phyloP scores from a whole-genome alignment of 208 protist genomes.

The Trypanosoma melophagium region DNA sequence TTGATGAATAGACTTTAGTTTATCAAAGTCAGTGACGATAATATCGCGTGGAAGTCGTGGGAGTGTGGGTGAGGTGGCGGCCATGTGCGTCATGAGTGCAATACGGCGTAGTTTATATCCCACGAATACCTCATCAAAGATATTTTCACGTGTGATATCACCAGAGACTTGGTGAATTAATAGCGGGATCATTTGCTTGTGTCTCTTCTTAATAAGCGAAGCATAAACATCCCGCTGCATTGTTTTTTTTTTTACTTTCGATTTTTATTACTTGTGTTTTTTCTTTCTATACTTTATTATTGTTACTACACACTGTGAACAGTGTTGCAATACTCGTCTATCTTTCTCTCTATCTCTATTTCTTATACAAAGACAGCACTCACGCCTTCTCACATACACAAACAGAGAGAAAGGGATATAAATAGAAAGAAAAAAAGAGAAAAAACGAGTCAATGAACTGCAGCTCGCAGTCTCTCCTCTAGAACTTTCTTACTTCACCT shows the following conservation, averaged over 20 bases:
- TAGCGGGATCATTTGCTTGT: constrained; percentile 55
- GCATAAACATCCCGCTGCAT: constrained; percentile 89
- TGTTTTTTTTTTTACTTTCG: not conserved
- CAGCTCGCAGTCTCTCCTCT: too few species aligned
- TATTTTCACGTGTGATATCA: constrained; percentile 54
- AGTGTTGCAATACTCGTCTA: too few species aligned
- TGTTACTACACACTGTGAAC: not conserved
- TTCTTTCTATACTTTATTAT: constrained; percentile 13
- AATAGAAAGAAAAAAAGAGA: too few species aligned
- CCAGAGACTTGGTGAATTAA: constrained; percentile 76
- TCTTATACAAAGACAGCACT: too few species aligned
- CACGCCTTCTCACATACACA: too few species aligned
- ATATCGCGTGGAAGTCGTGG: constrained; percentile 57
- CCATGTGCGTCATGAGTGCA: constrained; percentile 80
- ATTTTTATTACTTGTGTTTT: constrained; percentile 2
- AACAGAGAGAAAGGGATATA: too few species aligned
- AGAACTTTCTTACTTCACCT: too few species aligned
- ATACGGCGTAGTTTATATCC: constrained; percentile 71
- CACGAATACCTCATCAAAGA: constrained; percentile 61
- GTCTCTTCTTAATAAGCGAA: constrained; percentile 58
- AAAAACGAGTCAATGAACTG: too few species aligned
- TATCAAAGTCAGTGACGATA: constrained; percentile 61
- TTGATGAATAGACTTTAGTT: constrained; percentile 58
- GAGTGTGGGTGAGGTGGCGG: constrained; percentile 15
- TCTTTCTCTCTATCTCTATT: too few species aligned